phyloP scores from a whole-genome alignment of 1,139 yeast genomes.

The Kodamaea fungicola region DNA sequence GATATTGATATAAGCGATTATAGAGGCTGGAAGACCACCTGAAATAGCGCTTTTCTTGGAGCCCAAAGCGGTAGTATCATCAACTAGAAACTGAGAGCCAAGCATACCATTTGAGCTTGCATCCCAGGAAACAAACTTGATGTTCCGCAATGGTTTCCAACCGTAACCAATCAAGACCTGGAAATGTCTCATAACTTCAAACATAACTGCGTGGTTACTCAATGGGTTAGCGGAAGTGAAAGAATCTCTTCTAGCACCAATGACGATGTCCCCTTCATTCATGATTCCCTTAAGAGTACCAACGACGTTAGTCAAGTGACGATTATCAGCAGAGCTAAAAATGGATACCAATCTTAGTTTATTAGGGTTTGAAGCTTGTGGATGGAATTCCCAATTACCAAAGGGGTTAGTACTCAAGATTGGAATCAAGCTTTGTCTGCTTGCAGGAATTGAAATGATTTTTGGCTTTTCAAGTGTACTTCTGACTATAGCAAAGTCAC shows the following conservation, averaged over 20 bases:
- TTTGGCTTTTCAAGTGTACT: constrained; percentile 17
- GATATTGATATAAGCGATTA: constrained; percentile 38
- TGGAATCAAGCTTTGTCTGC: constrained; percentile 9
- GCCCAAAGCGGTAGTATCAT: constrained; percentile 20
- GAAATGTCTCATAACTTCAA: constrained; percentile 41
- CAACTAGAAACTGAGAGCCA: constrained; percentile 27
- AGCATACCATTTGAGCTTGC: constrained; percentile 33
- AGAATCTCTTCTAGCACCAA: constrained; percentile 44
- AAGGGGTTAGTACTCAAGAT: constrained; percentile 11
- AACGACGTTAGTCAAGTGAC: constrained; percentile 31
- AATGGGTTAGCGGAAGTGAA: constrained; percentile 36
- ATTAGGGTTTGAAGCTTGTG: constrained; percentile 14
- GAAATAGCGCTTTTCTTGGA: constrained; percentile 13
- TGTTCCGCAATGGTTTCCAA: constrained; percentile 44
- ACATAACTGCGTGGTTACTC: constrained; percentile 39
- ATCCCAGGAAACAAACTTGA: constrained; percentile 45
- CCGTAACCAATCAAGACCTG: constrained; percentile 31
- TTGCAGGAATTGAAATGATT: constrained; percentile 32
- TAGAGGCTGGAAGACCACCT: constrained; percentile 9
- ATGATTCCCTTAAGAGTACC: constrained; percentile 38
- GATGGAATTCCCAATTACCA: constrained; percentile 26
- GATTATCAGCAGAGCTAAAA: constrained; percentile 12
- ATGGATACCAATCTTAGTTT: constrained; percentile 18
- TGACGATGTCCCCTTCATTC: constrained; percentile 39
- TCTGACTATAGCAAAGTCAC: constrained; percentile 20